Percentiles rank a stretch among this genome's conserved stretches.
These are phyloP conservation scores for Russula olivacea DNA, from an alignment of 768 basidiomycete species.

Conservation along the genomic window DNA sequence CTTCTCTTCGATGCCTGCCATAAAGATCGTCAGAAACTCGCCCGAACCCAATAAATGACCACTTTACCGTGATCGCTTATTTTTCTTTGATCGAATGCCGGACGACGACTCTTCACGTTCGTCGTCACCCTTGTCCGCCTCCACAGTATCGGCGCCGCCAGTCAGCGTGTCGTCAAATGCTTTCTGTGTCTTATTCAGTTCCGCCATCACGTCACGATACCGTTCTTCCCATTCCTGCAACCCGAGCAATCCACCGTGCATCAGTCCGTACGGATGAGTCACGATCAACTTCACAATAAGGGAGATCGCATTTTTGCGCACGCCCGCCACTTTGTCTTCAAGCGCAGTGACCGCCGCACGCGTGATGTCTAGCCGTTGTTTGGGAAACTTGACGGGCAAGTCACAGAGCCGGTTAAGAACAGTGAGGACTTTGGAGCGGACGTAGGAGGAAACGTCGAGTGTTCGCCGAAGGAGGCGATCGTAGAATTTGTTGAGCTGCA, in stretches of 20 bases:
- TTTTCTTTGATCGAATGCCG: conserved; percentile 27
- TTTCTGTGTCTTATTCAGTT: conserved; percentile 68
- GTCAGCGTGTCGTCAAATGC: conserved; percentile 58
- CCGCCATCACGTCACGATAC: conserved; percentile 53
- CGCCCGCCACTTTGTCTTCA: conserved; percentile 84
- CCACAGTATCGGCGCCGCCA: conserved; percentile 30
- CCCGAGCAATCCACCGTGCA: conserved; percentile 78
- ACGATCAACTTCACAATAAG: conserved; percentile 67
- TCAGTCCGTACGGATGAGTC: conserved; percentile 84
- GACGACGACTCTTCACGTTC: conserved; percentile 27
- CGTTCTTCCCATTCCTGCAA: conserved; percentile 66
- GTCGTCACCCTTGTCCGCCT: conserved; percentile 28
- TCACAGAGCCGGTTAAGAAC: conserved; percentile 76
- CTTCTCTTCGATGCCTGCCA: neutral
- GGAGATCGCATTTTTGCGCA: conserved; percentile 78
- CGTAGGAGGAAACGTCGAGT: conserved; percentile 84
- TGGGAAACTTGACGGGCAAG: conserved; percentile 73
- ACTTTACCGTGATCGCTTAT: conserved; percentile 31
- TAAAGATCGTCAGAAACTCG: neutral
- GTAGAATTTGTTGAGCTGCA: conserved; percentile 76
- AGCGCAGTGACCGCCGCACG: conserved; percentile 71
- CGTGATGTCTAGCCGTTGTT: conserved; percentile 73
- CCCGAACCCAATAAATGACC: conserved; percentile 1
- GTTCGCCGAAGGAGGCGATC: conserved; percentile 82
- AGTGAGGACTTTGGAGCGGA: conserved; percentile 79